Evolutionary conservation across 352 stramenopile species (phyloP), one percentile per base, ranked within the genome.

Genomic region (Globisporangium emineosum): DNA sequence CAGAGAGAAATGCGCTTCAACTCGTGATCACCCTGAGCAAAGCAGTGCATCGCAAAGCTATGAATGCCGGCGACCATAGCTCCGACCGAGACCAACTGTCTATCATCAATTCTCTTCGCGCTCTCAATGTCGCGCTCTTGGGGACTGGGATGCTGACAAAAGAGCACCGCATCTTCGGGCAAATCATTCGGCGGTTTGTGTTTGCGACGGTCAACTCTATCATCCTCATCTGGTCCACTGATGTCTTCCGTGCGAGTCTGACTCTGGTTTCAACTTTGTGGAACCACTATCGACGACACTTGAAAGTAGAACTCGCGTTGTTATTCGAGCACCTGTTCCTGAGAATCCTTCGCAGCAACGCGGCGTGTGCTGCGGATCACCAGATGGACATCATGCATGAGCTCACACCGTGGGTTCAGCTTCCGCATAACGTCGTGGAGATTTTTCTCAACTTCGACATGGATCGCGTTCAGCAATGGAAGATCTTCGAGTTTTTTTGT

Each of bases 391-490:
- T 96, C 40, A 87, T 94, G 72, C 73, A 92, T 27, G 87, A 93
- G 45, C 69, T 96, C 52, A 87, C 66, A 4, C 79, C 76, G 29
- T 93, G 80, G 83, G 72, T 96, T 25, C 86, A 96, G 58, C 75
- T 96, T 1, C 83, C 87, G 2, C 85, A 93, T 67, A 96, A 96
- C 37, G 80, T 96, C 12, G 82, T 96, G 32, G 87, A 96, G 62
- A 89, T 96, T 7, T 96, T 96, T 52, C 65, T 93, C 23, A 96
- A 96, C 58, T 96, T 94, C 49, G 87, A 96, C 69, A 74, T 96
- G 73, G 86, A 96, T 60, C 71, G 84, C 23, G 79, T 94, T 15
- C 87, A 96, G 55, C 83, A 94, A 58, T 96, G 87, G 87, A 96
- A 93, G 54, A 93, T 94, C 32, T 94, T 94, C 52, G 87, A 96